Evolutionary conservation across 495 filamentous ascomycete species (phyloP), one percentile per base, ranked within the genome.

Genomic region (Cercophora scortea): DNA sequence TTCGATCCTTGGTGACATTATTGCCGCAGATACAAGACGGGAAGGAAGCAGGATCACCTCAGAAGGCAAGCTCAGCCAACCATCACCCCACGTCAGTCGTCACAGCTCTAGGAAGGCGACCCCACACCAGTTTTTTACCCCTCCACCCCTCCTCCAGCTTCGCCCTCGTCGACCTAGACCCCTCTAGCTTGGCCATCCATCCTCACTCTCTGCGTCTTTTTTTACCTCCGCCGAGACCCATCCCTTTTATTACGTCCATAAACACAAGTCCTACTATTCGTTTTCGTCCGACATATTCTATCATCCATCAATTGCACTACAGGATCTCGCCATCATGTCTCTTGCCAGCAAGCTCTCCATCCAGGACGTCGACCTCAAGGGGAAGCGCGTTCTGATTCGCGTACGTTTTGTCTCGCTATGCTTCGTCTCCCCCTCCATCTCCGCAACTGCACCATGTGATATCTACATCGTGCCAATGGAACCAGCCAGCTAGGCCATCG

Each of bases 261-360:
- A 41, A 41, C 2, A 25, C 25, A 25, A 25, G 2, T 25, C 25
- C 25, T 25, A 25, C 2, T 7, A 12, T 45, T 16, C 42, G 42
- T 16, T 45, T 32, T 34, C 33, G 19, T 47, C 12, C 18, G 9
- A 36, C 35, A 34, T 40, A 53, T 16, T 25, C 50, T 19, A 16
- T 16, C 19, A 13, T 45, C 51, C 50, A 44, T 42, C 46, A 41
- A 33, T 12, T 34, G 8, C 40, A 17, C 48, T 36, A 33, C 25
- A 15, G 33, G 49, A 34, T 45, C 32, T 42, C 53, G 10, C 49
- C 63, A 86, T 66, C 56, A 99, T 99, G 93, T 96, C 94, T 83
- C 88, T 99, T 69, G 86, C 89, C 54, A 96, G 85, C 81, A 99
- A 97, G 81, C 88, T 99, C 66, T 86, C 89, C 50, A 95, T 97